Percentiles rank a stretch among this genome's conserved stretches.
These are phyloP conservation scores for Ascocoryne sarcoides DNA, from an alignment of 2,329 filamentous ascomycete genomes.

Conservation along the genomic window DNA sequence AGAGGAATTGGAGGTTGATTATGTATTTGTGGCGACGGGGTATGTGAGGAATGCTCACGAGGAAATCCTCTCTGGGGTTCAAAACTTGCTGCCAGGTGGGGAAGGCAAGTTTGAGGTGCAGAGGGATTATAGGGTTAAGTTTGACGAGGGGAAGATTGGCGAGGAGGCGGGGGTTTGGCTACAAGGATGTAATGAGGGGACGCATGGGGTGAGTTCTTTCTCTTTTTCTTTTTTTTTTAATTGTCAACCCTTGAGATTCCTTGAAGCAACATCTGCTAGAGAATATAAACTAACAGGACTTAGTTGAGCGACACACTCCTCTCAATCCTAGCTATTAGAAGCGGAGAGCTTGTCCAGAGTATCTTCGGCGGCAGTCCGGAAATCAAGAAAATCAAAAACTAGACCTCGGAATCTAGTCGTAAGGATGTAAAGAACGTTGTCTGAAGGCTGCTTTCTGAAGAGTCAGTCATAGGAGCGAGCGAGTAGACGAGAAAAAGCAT, in stretches of 20 bases:
- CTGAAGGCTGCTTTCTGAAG: too few relatives aligned
- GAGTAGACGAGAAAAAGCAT: too few relatives aligned
- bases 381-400: too few relatives aligned
- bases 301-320: slow-evolving; percentile 74
- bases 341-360: slow-evolving; percentile 68
- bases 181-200: slow-evolving; percentile 88
- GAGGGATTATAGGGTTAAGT: slow-evolving; percentile 71
- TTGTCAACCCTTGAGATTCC: neutral
- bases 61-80: slow-evolving; percentile 60
- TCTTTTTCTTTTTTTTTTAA: neutral
- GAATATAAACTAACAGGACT: neutral
- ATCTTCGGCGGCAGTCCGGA: too few relatives aligned
- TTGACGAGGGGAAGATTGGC: slow-evolving; percentile 60
- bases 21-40: slow-evolving; percentile 80
- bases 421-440: too few relatives aligned
- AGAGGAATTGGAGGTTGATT: slow-evolving; percentile 55
- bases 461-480: too few relatives aligned
- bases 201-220: slow-evolving; percentile 68
- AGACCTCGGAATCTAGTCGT: too few relatives aligned
- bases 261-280: neutral
- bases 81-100: slow-evolving; percentile 53
- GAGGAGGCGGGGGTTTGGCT: slow-evolving; percentile 72
- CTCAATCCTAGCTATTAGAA: slow-evolving; percentile 66
- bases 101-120: slow-evolving; percentile 53
- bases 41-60: slow-evolving; percentile 75